Percentiles rank a stretch among this genome's conserved stretches.
These are phyloP conservation scores for Metschnikowia similis DNA, from an alignment of 805 yeast genomes.

Conservation along the genomic window DNA sequence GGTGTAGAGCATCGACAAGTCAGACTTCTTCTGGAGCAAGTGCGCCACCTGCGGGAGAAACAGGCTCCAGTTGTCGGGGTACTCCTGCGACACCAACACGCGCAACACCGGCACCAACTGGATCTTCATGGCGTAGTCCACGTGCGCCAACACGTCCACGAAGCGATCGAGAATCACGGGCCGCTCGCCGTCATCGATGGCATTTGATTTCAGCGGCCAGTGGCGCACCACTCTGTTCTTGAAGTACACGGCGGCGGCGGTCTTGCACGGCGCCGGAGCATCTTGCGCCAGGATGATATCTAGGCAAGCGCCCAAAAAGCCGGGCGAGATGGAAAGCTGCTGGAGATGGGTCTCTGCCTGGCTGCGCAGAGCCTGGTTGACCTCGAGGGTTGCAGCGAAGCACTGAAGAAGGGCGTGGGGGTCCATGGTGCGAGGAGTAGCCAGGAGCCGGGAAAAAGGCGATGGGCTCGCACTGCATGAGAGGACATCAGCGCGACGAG, in stretches of 20 bases:
- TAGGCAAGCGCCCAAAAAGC: constrained; percentile 78
- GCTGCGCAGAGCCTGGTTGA: constrained; percentile 55
- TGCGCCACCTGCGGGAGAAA: constrained; percentile 29
- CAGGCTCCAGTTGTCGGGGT: constrained; percentile 34
- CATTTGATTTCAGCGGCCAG: constrained; percentile 43
- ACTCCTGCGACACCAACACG: constrained; percentile 31
- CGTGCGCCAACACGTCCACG: constrained; percentile 52
- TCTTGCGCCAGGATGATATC: constrained; percentile 60
- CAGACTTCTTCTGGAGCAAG: constrained; percentile 27
- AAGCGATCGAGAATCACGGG: constrained; percentile 68
- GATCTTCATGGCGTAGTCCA: constrained; percentile 32
- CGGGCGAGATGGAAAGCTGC: constrained; percentile 54
- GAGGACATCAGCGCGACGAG: no score
- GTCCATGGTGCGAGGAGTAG: constrained; percentile 51
- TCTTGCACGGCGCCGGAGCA: constrained; percentile 40
- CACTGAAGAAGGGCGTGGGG: constrained; percentile 63
- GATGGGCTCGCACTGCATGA: not conserved
- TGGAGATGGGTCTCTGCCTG: constrained; percentile 68
- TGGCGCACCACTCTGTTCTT: constrained; percentile 66
- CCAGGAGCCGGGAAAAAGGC: not conserved
- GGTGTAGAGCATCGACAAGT: constrained; percentile 43
- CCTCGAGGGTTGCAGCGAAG: constrained; percentile 73
- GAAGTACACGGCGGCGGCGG: constrained; percentile 77
- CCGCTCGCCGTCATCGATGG: constrained; percentile 68
- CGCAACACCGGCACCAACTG: constrained; percentile 41